Conservation (phyloP, 495 filamentous ascomycete species). For the Aspergillus haitiensis region DNA sequence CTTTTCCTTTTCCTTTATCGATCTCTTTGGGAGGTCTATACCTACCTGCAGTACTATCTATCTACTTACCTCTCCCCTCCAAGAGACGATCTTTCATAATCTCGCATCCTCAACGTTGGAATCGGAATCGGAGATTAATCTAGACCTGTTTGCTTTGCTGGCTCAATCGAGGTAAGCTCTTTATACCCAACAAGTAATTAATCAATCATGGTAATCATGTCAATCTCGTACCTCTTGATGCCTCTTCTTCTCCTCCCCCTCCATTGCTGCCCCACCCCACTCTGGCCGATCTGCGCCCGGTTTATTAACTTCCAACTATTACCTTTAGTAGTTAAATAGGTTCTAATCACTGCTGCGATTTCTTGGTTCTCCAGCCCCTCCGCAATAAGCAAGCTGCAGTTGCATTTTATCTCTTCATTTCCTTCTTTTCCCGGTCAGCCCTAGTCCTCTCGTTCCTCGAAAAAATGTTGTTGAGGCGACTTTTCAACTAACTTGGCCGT, state of each 20-base stretch:
- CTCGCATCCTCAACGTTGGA: no score
- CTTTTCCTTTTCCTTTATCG: no score
- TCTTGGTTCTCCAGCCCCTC: conserved; percentile 20
- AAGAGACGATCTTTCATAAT: no score
- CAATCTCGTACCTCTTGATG: neutral
- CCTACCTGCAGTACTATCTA: no score
- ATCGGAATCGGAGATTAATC: no score
- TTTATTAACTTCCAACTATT: conserved; percentile 26
- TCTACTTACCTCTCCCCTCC: no score
- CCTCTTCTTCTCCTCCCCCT: conserved; percentile 11
- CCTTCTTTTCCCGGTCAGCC: conserved; percentile 4
- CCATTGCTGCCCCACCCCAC: conserved; percentile 15
- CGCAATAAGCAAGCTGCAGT: conserved; percentile 10
- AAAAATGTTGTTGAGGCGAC: neutral
- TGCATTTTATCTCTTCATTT: conserved; percentile 5
- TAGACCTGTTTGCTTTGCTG: no score
- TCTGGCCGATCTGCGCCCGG: conserved; percentile 16
- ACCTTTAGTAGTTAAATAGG: conserved; percentile 10
- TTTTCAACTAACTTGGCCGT: conserved; percentile 2
- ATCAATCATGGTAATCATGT: no score
- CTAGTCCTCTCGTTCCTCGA: neutral
- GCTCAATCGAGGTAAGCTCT: no score
- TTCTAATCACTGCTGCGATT: conserved; percentile 15
- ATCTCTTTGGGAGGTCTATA: no score
- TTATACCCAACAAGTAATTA: no score